Base-by-base conservation (phyloP, 2,329 filamentous ascomycete genomes). In the Fusarium aywerte region DNA sequence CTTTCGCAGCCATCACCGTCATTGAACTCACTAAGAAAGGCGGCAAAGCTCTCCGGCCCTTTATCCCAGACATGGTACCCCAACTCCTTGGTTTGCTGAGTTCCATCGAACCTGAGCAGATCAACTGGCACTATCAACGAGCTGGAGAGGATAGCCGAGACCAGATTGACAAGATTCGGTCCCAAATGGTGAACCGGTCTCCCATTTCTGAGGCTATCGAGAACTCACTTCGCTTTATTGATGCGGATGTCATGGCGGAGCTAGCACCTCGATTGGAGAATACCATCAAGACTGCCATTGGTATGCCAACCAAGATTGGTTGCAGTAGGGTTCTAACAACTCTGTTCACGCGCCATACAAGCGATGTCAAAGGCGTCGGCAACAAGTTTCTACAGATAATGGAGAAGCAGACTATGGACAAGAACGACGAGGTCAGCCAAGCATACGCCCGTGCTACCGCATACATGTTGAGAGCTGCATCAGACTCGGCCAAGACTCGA, bases 171-270 rank as follows among this genome's bases (percentile, higher is more conserved):
- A 94, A 93, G 75, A 86, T 93, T 77, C 87, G 96, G 55, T 88
- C 96, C 15, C 89, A 87, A 36, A 91, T 89, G 76, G 92, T 97
- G 29, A 91, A 93, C 27, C 88, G 88, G 51, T 97, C 93, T 16
- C 95, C 96, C 0, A 89, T 99, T 67, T 96, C 94, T 73, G 94
- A 97, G 76, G 93, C 93, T 2, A 93, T 98, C 56, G 92, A 97
- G 71, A 88, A 94, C 67, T 93, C 92, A 73, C 86, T 99, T 31
- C 93, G 97, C 61, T 89, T 92, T 51, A 84, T 96, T 3, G 93
- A 98, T 74, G 89, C 88, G 8, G 80, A 83, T 6, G 89, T 91
- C n/a, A 95, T 97, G 88, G 84, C 85, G 43, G 84, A 89, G 20
- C 83, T 97, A 11, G 88, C 90, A 33, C 88, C 89, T 3, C 87